phyloP scores from a whole-genome alignment of 2,329 filamentous ascomycete genomes.

The Epichloe brachyelytri region DNA sequence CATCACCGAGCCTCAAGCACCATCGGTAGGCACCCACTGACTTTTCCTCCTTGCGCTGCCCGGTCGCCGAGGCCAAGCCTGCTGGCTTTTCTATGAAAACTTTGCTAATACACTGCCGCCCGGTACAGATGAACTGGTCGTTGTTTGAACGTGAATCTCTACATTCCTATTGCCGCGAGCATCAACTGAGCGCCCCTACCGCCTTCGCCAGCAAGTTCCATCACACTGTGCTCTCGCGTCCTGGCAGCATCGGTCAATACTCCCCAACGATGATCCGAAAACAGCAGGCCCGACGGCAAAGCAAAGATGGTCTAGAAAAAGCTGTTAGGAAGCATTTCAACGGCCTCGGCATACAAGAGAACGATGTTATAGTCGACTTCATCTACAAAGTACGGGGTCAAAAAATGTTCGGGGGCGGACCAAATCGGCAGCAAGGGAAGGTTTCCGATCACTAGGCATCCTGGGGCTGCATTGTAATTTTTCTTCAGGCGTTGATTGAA shows the following conservation, averaged over 20 bases:
- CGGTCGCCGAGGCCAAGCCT: neutral
- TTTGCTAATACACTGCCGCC: conserved; percentile 6
- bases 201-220: conserved; percentile 54
- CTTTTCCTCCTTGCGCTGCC: conserved; percentile 3
- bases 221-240: conserved; percentile 46
- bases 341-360: conserved; percentile 63
- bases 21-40: conserved; percentile 18
- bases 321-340: conserved; percentile 76
- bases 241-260: conserved; percentile 52
- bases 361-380: conserved; percentile 69
- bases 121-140: conserved; percentile 47
- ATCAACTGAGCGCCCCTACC: conserved; percentile 57
- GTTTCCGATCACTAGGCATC: conserved; percentile 40
- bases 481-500: neutral
- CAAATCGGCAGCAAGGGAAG: conserved; percentile 11
- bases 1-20: conserved; percentile 18
- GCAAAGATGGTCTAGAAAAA: conserved; percentile 58
- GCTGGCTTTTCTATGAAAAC: neutral
- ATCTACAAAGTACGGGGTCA: conserved; percentile 50
- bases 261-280: conserved; percentile 65
- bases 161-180: conserved; percentile 62
- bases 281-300: conserved; percentile 51
- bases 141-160: conserved; percentile 55
- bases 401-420: conserved; percentile 12
- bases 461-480: neutral